Conservation (phyloP, 768 basidiomycete species). For the Omphalotus guepiniiformis region DNA sequence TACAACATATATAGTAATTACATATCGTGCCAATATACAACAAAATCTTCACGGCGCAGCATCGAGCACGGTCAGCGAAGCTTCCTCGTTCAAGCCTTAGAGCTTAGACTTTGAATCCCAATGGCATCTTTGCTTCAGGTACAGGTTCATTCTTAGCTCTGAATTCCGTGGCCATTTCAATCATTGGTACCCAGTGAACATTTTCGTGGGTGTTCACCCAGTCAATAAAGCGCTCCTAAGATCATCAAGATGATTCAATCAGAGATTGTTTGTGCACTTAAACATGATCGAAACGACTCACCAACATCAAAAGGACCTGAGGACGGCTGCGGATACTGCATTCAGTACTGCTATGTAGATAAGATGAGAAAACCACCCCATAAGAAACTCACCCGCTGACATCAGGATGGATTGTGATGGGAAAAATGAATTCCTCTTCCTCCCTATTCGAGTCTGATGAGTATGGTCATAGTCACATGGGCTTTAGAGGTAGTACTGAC, state of each 20-base stretch:
- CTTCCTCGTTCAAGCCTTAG: too few species aligned
- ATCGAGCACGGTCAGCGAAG: too few species aligned
- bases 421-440: slow-evolving; percentile 61
- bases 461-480: not conserved
- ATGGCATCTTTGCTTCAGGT: slow-evolving; percentile 53
- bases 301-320: slow-evolving; percentile 73
- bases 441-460: slow-evolving; percentile 32
- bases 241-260: too few species aligned
- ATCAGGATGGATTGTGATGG: slow-evolving; percentile 77
- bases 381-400: slow-evolving; percentile 52
- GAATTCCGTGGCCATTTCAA: slow-evolving; percentile 63
- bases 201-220: slow-evolving; percentile 69
- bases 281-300: too few species aligned
- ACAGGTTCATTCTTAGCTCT: slow-evolving; percentile 46
- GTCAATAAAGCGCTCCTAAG: slow-evolving; percentile 66
- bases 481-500: slow-evolving; percentile 20
- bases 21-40: too few species aligned
- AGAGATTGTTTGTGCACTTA: too few species aligned
- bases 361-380: not conserved
- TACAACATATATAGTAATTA: too few species aligned
- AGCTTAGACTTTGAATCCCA: slow-evolving; percentile 33
- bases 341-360: slow-evolving; percentile 10
- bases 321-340: slow-evolving; percentile 39
- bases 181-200: slow-evolving; percentile 68
- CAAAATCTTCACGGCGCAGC: too few species aligned